Evolutionary conservation across 2,329 filamentous ascomycete genomes (phyloP).

Genomic region (Aureobasidium musti): DNA sequence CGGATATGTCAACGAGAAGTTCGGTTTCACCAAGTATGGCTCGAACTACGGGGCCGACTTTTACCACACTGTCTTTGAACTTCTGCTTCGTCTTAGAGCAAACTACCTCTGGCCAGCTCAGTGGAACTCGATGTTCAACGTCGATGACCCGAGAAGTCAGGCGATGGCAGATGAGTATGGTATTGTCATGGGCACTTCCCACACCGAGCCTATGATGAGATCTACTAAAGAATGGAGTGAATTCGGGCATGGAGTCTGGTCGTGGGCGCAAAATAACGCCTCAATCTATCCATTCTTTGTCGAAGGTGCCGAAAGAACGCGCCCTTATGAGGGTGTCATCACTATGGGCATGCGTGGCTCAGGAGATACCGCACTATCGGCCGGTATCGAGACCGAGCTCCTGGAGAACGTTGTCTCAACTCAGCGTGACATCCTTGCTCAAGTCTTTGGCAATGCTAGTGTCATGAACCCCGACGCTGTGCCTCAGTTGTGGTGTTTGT

Average conservation of each 20-base stretch:
- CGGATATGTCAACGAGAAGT: conserved; percentile 64
- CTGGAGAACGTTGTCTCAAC: conserved; percentile 62
- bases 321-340: conserved; percentile 66
- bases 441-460: conserved; percentile 56
- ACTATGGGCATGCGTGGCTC: conserved; percentile 70
- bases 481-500: conserved; percentile 69
- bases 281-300: conserved; percentile 58
- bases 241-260: conserved; percentile 62
- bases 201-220: conserved; percentile 71
- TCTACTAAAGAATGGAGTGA: conserved; percentile 55
- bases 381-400: conserved; percentile 59
- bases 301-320: conserved; percentile 65
- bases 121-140: conserved; percentile 69
- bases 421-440: conserved; percentile 60
- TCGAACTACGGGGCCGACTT: conserved; percentile 53
- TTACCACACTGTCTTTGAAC: conserved; percentile 69
- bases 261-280: conserved; percentile 54
- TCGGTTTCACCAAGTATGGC: conserved; percentile 36
- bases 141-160: conserved; percentile 69
- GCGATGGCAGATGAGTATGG: conserved; percentile 72
- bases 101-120: conserved; percentile 76
- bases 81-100: conserved; percentile 67
- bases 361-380: conserved; percentile 64
- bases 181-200: conserved; percentile 70
- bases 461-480: conserved; percentile 54